Base-by-base conservation (phyloP, 2,329 filamentous ascomycete species). In the Alternaria brassicae region DNA sequence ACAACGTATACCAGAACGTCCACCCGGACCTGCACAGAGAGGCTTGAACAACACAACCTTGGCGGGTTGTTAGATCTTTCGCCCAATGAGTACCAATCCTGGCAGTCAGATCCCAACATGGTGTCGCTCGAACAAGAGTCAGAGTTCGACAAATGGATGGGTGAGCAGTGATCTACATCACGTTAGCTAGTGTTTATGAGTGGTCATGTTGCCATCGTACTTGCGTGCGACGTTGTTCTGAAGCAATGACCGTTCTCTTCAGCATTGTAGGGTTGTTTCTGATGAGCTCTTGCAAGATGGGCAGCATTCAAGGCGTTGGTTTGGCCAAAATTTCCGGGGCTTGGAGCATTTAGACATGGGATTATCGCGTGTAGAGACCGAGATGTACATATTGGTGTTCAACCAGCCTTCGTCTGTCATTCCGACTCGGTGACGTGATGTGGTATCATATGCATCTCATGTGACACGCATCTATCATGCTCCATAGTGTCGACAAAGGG, bases 111-210 rank as follows among this genome's bases (percentile, higher is more conserved):
- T 48, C 69, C 76, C 23, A 75, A 65, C 30, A 70, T 78, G 54
- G 66, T 56, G 36, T 69, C 77, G n/a, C 67, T 78, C 54, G 77
- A 81, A 45, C 71, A 76, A 49, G 76, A 75, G 39, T 77, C 79
- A 17, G 80, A 83, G 45, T 81, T 83, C 60, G 81, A 83, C 44
- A 78, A 80, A 47, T 83, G 81, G 81, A 73, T 83, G 63, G 73
- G 74, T 4, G 73, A 76, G 50, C 64, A 71, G 41, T 68, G 65
- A 64, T 42, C 30, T 44, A 15, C 4, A 10, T 9, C 25, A 30
- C 41, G 45, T 56, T 21, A 44, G 56, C 45, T 23, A 32, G 56
- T 54, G 21, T 49, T 37, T 41, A 45, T 44, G 28, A 40, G 19
- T 53, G 32, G 28, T 47, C 15, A 19, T 42, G 10, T 58, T 49